Evolutionary conservation across 108 stramenopile species (phyloP), one percentile per base, ranked within the genome.

Genomic region (Cyclotella cryptica): DNA sequence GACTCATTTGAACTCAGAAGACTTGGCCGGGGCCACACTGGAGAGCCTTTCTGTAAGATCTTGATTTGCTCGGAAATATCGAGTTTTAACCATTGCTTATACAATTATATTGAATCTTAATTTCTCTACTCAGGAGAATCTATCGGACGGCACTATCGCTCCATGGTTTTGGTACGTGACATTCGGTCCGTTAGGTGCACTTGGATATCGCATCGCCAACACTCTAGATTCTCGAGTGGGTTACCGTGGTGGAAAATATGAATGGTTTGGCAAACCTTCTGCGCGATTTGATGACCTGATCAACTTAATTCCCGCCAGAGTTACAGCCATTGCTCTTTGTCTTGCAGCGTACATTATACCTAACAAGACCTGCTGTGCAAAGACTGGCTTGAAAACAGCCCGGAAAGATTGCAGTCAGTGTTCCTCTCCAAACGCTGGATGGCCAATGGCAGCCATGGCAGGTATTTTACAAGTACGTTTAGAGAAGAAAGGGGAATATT

Each of bases 361-460:
- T 26, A 24, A 8, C 22, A 17, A 60, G 24, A 46, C 15, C 27
- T 14, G 28, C 10, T 62, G 42, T 39, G 60, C 73, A 6, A 46
- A 49, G 30, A 29, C 19, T 43, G 86, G 84, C 51, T 30, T 87
- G 39, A 42, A 22, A 10, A 74, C 68, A 24, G 86, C 84, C 0
- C 71, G 78, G 78, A 42, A 19, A 29, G 86, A 87, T 29, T n/a
- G 46, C 14, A 1, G 29, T 0, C 70, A 81, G 45, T 87, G 84
- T 58, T 75, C 77, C 7, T 84, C 84, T 35, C 86, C 86, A 13
- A 84, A 87, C 42, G 86, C 86, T 26, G 86, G 86, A 6, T 87
- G 83, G 83, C 86, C 86, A 11, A 87, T 87, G 86, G 83, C 70
- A 19, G 65, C 71, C 49, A 72, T 87, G 76, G 80, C 84, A 24